These are phyloP conservation scores for Balamuthia mandrillaris DNA, from an alignment of 208 protist genomes.

Conservation along the genomic window DNA sequence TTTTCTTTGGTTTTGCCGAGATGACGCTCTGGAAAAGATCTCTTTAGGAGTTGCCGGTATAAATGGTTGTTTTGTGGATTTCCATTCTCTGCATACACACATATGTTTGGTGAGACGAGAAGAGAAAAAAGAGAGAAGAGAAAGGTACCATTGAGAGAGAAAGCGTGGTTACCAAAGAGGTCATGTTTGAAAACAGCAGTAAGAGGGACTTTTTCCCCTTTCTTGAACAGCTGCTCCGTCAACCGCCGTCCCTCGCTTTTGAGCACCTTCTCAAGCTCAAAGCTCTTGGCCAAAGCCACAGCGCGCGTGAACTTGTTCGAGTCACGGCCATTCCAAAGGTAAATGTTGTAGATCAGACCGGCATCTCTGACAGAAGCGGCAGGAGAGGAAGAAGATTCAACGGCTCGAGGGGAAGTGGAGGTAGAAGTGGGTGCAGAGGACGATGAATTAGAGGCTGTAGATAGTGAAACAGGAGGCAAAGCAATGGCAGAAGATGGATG, in stretches of 20 bases:
- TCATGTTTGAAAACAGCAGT: not conserved
- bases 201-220: constrained; percentile 15
- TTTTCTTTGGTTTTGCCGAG: not conserved
- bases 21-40: too few species aligned
- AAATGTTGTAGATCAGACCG: constrained; percentile 32
- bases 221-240: not conserved
- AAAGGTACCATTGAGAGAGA: not conserved
- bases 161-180: not conserved
- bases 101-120: too few species aligned
- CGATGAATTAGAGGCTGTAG: not conserved
- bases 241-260: constrained; percentile 3
- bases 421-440: not conserved
- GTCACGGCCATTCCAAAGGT: constrained; percentile 23
- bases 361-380: not conserved
- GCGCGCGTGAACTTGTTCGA: not conserved
- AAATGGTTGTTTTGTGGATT: constrained; percentile 19
- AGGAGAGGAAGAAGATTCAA: not conserved
- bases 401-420: not conserved
- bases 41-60: constrained; percentile 25
- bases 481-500: not conserved
- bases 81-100: not conserved
- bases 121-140: too few species aligned
- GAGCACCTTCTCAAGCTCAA: constrained; percentile 37
- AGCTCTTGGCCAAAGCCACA: constrained; percentile 17
- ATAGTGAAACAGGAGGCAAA: not conserved